phyloP scores from a whole-genome alignment of 257 asterid genomes.

The Linaria vulgaris region DNA sequence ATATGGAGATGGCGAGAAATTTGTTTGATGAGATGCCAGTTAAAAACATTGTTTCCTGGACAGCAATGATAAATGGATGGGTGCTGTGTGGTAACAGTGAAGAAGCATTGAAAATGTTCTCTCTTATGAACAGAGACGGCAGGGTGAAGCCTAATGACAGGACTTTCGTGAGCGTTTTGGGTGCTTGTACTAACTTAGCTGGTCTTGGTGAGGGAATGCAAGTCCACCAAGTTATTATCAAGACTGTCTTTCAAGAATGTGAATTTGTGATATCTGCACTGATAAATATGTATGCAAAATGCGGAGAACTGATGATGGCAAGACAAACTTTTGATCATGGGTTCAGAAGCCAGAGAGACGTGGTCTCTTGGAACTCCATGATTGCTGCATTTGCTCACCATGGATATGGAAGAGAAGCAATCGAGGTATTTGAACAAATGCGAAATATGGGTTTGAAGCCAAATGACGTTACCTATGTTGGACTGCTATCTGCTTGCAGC shows the following conservation, averaged over 20 bases:
- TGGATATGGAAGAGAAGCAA: constrained; percentile 54
- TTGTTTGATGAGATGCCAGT: constrained; percentile 50
- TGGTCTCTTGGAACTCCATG: constrained; percentile 62
- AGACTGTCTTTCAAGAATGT: constrained; percentile 46
- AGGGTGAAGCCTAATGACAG: constrained; percentile 53
- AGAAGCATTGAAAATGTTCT: constrained; percentile 50
- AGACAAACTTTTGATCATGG: constrained; percentile 48
- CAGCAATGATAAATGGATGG: constrained; percentile 51
- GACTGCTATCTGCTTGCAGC: constrained; percentile 69
- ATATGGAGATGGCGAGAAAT: constrained; percentile 36
- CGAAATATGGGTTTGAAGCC: constrained; percentile 40
- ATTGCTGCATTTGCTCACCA: constrained; percentile 73
- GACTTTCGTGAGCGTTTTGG: constrained; percentile 57
- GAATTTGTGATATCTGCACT: constrained; percentile 51
- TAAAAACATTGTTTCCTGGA: constrained; percentile 68
- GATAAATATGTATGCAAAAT: constrained; percentile 66
- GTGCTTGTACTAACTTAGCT: constrained; percentile 64
- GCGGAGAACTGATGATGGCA: constrained; percentile 53
- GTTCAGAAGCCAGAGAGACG: constrained; percentile 35
- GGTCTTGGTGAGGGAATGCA: constrained; percentile 54
- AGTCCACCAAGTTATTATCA: constrained; percentile 62
- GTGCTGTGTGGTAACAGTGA: constrained; percentile 42
- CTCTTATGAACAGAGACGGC: constrained; percentile 36
- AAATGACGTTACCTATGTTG: constrained; percentile 53
- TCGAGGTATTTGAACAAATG: constrained; percentile 48